phyloP scores from a whole-genome alignment of 2,329 filamentous ascomycete genomes.

The Trichoderma asperellum region DNA sequence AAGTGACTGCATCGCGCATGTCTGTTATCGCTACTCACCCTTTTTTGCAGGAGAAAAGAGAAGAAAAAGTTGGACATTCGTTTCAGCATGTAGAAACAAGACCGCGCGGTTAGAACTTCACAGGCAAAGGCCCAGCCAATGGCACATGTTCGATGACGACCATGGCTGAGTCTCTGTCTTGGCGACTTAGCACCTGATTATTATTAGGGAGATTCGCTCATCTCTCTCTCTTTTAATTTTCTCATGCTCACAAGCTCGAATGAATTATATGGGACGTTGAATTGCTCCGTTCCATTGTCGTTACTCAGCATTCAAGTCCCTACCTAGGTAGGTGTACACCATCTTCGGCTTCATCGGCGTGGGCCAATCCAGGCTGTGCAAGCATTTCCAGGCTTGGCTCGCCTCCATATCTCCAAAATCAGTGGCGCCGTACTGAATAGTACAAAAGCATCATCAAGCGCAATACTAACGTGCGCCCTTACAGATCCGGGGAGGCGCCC shows the following conservation, averaged over 20 bases:
- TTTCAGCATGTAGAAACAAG: background rate
- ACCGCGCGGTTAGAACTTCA: background rate
- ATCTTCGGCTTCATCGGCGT: constrained; percentile 14
- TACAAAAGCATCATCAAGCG: background rate
- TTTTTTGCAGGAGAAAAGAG: background rate
- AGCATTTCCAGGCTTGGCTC: constrained; percentile 17
- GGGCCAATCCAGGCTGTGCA: constrained; percentile 11
- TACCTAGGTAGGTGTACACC: background rate
- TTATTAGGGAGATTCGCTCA: background rate
- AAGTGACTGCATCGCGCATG: background rate
- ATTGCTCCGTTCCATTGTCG: background rate
- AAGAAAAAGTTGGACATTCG: background rate
- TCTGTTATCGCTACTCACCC: background rate
- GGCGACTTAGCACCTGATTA: constrained; percentile 1
- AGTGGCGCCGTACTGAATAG: background rate
- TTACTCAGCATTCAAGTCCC: background rate
- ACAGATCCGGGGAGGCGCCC: background rate
- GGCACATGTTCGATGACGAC: background rate
- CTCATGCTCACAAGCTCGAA: background rate
- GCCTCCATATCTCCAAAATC: constrained; percentile 7
- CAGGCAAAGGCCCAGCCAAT: constrained; percentile 1
- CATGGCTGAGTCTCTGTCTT: background rate
- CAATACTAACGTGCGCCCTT: background rate
- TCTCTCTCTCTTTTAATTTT: background rate
- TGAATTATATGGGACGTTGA: background rate